phyloP scores from a whole-genome alignment of 164 flowering plant genomes.

The Macadamia integrifolia region DNA sequence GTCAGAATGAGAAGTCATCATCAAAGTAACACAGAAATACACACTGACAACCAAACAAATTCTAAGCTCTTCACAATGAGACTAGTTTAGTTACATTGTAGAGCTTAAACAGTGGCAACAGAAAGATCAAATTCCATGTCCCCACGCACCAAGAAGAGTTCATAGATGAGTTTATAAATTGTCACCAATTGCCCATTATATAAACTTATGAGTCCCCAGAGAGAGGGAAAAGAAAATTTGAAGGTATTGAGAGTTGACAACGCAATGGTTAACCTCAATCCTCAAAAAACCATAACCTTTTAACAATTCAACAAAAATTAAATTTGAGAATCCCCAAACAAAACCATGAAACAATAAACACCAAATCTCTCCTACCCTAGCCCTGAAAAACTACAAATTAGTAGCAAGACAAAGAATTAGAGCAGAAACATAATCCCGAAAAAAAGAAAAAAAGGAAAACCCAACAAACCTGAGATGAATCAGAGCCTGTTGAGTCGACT shows the following conservation, averaged over 20 bases:
- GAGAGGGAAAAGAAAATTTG: no score
- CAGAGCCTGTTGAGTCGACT: neutral
- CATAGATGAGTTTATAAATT: no score
- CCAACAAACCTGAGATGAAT: conserved; percentile 6
- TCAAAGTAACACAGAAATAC: neutral
- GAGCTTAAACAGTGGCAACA: neutral
- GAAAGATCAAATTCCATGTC: neutral
- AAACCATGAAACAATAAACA: no score
- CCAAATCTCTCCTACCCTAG: no score
- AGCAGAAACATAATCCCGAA: neutral
- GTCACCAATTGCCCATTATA: neutral
- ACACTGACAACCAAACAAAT: neutral
- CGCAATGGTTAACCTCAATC: neutral
- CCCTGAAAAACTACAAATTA: neutral
- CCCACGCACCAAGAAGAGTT: neutral
- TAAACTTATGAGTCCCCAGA: neutral
- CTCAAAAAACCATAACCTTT: neutral
- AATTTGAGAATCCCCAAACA: neutral
- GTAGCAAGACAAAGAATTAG: neutral
- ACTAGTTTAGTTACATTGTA: neutral
- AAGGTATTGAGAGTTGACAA: neutral
- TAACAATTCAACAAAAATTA: neutral
- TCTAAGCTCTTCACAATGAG: neutral
- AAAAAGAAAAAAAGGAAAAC: neutral
- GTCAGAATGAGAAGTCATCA: neutral